Conservation (phyloP, 352 stramenopile genomes). For the Phytophthora fragariae region DNA sequence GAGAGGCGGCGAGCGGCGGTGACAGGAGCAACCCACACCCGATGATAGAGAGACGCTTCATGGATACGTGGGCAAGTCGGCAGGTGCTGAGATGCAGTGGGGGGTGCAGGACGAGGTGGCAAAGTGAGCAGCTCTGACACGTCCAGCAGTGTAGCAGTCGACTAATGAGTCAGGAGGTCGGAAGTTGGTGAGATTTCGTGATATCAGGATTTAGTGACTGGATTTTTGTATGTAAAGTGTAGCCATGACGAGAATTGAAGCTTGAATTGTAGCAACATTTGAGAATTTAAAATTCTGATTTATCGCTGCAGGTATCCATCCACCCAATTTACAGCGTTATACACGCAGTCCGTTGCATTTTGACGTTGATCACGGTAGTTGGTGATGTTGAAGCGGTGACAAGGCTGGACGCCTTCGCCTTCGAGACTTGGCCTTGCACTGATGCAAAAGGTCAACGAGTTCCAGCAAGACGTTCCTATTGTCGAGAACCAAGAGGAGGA, state of each 20-base stretch:
- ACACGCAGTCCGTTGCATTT: background rate
- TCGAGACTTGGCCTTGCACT: too few species aligned
- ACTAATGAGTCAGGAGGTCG: background rate
- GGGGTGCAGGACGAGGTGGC: background rate
- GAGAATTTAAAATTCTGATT: background rate
- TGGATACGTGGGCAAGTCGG: conserved; percentile 11
- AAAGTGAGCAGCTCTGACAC: conserved; percentile 5
- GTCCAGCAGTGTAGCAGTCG: background rate
- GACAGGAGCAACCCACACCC: conserved; percentile 25
- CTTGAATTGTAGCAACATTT: background rate
- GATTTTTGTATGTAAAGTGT: background rate
- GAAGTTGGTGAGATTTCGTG: background rate
- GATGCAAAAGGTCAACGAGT: too few species aligned
- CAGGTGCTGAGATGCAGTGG: conserved; percentile 12
- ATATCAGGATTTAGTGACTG: background rate
- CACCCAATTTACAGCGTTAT: background rate
- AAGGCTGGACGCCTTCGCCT: too few species aligned
- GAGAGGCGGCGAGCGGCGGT: conserved; percentile 13
- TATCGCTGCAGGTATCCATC: background rate
- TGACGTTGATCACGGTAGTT: background rate
- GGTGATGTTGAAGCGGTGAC: background rate
- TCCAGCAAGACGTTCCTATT: too few species aligned
- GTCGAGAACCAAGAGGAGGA: too few species aligned
- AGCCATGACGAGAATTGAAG: background rate
- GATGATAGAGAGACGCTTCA: conserved; percentile 26